Evolutionary conservation across 1,139 yeast species (phyloP).

Genomic region (Sugiyamaella grinbergsii): DNA sequence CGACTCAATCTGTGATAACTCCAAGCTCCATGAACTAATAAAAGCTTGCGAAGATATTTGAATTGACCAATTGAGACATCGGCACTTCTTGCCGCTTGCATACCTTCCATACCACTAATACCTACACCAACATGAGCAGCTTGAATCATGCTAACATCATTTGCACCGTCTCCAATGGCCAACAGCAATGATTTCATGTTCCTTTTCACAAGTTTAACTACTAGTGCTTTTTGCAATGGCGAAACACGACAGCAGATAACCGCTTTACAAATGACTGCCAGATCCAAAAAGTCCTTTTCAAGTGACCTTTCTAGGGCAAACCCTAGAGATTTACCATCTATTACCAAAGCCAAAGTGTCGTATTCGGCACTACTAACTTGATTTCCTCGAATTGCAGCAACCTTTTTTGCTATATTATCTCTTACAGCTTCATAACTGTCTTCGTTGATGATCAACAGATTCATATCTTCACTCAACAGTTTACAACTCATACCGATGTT

Average conservation of each 20-base stretch:
- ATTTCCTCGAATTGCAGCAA: slow-evolving; percentile 69
- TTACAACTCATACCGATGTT: slow-evolving; percentile 98
- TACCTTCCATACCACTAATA: slow-evolving; percentile 98
- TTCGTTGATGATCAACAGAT: slow-evolving; percentile 83
- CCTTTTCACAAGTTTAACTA: slow-evolving; percentile 87
- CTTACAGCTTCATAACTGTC: slow-evolving; percentile 73
- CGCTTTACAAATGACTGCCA: slow-evolving; percentile 89
- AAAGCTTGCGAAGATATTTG: slow-evolving; percentile 74
- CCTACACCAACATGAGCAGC: slow-evolving; percentile 99
- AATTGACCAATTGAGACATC: slow-evolving; percentile 97
- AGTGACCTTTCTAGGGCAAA: slow-evolving; percentile 81
- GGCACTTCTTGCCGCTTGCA: slow-evolving; percentile 98
- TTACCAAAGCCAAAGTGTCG: slow-evolving; percentile 83
- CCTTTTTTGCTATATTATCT: slow-evolving; percentile 69
- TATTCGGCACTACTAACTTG: slow-evolving; percentile 52
- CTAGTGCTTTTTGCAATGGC: slow-evolving; percentile 94
- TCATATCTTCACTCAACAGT: slow-evolving; percentile 93
- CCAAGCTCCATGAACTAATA: slow-evolving; percentile 97
- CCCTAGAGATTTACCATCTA: slow-evolving; percentile 89
- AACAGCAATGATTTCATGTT: slow-evolving; percentile 69
- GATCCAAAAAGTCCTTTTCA: slow-evolving; percentile 73
- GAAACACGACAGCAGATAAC: slow-evolving; percentile 98
- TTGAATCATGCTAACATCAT: slow-evolving; percentile 98
- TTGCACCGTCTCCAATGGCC: slow-evolving; percentile 98
- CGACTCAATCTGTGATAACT: slow-evolving; percentile 91